These are phyloP conservation scores for Hysterium pulicare DNA, from an alignment of 2,329 filamentous ascomycete species.

Conservation along the genomic window DNA sequence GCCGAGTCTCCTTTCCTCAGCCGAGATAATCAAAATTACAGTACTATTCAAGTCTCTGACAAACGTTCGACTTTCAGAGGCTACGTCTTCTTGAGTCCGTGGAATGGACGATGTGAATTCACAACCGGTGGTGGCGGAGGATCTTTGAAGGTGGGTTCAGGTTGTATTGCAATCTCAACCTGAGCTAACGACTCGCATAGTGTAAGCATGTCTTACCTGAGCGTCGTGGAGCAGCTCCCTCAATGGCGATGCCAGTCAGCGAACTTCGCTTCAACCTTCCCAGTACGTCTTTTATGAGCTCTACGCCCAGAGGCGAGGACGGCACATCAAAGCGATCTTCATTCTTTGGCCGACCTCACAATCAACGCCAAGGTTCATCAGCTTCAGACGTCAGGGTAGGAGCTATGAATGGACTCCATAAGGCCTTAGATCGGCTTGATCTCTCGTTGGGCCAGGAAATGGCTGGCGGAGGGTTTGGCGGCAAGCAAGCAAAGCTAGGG, in stretches of 20 bases:
- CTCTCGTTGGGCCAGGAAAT: conserved; percentile 75
- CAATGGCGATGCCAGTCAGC: conserved; percentile 57
- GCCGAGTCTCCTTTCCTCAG: conserved; percentile 15
- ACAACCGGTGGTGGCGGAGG: conserved; percentile 72
- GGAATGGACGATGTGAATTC: conserved; percentile 86
- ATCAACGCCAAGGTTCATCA: conserved; percentile 28
- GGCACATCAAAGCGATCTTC: conserved; percentile 29
- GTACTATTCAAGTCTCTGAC: conserved; percentile 40
- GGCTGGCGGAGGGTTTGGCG: conserved; percentile 80
- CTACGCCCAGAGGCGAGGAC: conserved; percentile 30
- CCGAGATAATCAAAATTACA: conserved; percentile 25
- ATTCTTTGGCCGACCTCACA: conserved; percentile 29
- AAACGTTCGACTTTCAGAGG: conserved; percentile 52
- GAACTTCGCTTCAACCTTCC: conserved; percentile 90
- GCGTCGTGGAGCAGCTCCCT: conserved; percentile 28
- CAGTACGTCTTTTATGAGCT: conserved; percentile 39
- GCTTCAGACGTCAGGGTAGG: conserved; percentile 18
- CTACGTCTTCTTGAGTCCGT: conserved; percentile 80
- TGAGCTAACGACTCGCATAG: conserved; percentile 17
- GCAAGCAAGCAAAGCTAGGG: conserved; percentile 85
- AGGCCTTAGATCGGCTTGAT: conserved; percentile 56
- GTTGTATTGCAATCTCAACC: not conserved
- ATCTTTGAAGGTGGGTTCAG: conserved; percentile 53
- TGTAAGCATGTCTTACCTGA: conserved; percentile 68
- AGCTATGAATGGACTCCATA: conserved; percentile 15